Conservation (phyloP, 495 filamentous ascomycete genomes). For the Talaromyces liani region DNA sequence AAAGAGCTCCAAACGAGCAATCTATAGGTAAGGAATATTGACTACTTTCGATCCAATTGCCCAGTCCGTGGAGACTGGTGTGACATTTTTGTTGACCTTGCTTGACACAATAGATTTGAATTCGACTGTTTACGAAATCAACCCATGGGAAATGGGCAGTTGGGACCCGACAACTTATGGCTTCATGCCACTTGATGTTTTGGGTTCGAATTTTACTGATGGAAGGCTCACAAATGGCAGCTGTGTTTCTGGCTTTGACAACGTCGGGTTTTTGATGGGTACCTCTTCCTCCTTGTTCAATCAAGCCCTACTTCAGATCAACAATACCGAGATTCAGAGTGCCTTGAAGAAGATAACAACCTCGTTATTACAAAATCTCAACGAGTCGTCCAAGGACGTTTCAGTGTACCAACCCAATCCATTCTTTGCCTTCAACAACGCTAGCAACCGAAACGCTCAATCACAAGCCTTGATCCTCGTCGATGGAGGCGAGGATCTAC, state of each 20-base stretch:
- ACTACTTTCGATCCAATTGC: too few relatives aligned
- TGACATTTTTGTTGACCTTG: too few relatives aligned
- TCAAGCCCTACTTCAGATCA: constrained; percentile 54
- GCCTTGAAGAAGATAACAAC: constrained; percentile 44
- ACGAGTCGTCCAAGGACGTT: constrained; percentile 61
- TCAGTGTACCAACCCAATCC: constrained; percentile 78
- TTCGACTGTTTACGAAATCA: constrained; percentile 80
- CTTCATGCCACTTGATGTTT: constrained; percentile 66
- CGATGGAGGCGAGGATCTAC: constrained; percentile 79
- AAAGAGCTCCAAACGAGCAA: constrained; percentile 55
- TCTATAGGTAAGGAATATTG: constrained; percentile 40
- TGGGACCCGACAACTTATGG: constrained; percentile 76
- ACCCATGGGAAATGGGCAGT: constrained; percentile 79
- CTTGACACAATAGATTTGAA: constrained; percentile 35
- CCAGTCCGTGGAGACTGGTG: too few relatives aligned
- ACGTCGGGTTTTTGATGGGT: constrained; percentile 79
- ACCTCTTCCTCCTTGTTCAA: constrained; percentile 93
- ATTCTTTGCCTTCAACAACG: constrained; percentile 64
- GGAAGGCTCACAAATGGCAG: constrained; percentile 52
- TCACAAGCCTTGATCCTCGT: constrained; percentile 61
- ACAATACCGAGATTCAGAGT: constrained; percentile 43
- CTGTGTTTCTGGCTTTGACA: constrained; percentile 80
- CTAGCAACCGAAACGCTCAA: constrained; percentile 51
- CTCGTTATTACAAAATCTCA: constrained; percentile 47
- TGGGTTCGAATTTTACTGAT: constrained; percentile 71